Base-by-base conservation (phyloP, 2,329 filamentous ascomycete species). In the Trichoderma sp. region DNA sequence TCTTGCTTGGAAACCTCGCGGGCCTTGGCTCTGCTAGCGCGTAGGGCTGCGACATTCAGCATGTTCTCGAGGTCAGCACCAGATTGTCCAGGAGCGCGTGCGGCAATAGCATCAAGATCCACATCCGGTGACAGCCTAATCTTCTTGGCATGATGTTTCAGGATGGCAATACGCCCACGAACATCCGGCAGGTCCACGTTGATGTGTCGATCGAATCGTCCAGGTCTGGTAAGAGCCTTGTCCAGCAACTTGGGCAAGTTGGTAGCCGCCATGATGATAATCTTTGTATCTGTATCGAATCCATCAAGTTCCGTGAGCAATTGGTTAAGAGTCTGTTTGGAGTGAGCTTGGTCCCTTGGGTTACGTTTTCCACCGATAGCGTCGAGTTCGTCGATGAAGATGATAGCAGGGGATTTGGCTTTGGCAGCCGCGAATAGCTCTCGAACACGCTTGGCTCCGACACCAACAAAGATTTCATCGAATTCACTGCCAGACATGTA, bases 401-500 rank as follows among this genome's bases (percentile, higher is more conserved):
- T 92, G 81, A 99, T 99, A 18, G 93, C 89, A 30, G 95, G 95
- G 3, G 94, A 91, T 84, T 98, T 98, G 74, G 86, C 82, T 76
- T 94, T 93, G 75, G 95, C 95, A 71, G 92, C 90, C 60, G 86
- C 84, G 81, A 97, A 97, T n/a, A 97, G 88, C 74, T 98, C 96
- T 72, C 96, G 93, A 63, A 99, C 95, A 78, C 96, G 93, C 86
- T 99, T 97, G 60, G 94, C 94, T 79, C 95, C 94, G 69, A 99
- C 96, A 79, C 96, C 96, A 43, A 99, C 97, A 79, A 98, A 99
- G 67, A 99, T 92, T 82, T 99, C 96, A 79, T 99, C 96, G 79
- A 99, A 99, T 81, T 99, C 96, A 72, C 94, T 97, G 65, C 96
- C 96, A 79, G 96, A 99, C 95, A 99, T 98, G 87, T 98, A 99